Evolutionary conservation across 257 asterid genomes (phyloP), one percentile per base, ranked within the genome.

Genomic region (Plantago major): DNA sequence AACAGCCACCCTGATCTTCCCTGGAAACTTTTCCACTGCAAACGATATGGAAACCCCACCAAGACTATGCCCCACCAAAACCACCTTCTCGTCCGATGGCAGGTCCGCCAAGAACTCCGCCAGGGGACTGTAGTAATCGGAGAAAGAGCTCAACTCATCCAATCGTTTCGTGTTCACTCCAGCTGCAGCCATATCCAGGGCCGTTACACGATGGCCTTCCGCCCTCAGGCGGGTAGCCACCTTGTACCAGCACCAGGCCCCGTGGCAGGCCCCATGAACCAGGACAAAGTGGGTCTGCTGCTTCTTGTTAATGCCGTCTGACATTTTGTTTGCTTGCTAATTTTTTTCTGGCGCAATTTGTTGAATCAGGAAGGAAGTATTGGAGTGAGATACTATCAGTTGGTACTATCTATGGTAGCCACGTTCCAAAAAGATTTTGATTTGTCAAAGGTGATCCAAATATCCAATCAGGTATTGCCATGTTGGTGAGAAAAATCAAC

Each of bases 221-320:
- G 86, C 82, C 83, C 6, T 33, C 78, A 90, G 5, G 82, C 76
- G 58, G 76, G 51, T 12, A 86, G 88, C 67, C 53, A 82, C 42
- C 81, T 82, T 85, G 86, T 46, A 81, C 94, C 94, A 85, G 40
- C 78, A 37, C 95, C 95, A 86, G 5, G 89, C 86, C 9, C 89
- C 93, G 55, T 82, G 88, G 53, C 90, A 73, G 12, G 86, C 88
- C 11, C 95, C 95, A 43, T 86, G 90, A 1, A 86, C 90, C 7
- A 86, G 82, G 12, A 86, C 65, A 9, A 83, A 55, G 56, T 82
- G 90, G 40, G 0, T 4, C 40, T 33, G 40, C 40, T 22, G 26
- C 2, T 22, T 22, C 26, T 33, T 33, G 7, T 33, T 33, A 33
- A 33, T 33, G 40, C 40, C 40, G 40, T 33, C 8, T 5, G 40